These are phyloP conservation scores for Aspergillus saccharolyticus DNA, from an alignment of 495 filamentous ascomycete species.

Conservation along the genomic window DNA sequence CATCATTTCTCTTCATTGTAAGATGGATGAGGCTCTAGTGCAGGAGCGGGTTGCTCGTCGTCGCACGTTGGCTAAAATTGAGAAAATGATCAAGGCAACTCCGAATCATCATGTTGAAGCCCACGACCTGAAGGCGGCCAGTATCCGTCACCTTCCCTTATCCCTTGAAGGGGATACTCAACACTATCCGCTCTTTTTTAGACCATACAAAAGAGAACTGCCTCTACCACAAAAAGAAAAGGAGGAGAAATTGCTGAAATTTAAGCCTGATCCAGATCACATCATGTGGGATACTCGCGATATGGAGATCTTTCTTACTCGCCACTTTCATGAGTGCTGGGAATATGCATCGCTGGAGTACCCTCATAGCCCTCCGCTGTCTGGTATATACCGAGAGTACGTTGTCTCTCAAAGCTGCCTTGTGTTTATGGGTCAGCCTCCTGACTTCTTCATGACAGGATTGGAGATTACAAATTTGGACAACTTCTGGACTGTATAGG, in stretches of 20 bases:
- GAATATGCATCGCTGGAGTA: neutral
- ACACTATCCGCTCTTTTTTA: neutral
- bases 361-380: neutral
- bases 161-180: neutral
- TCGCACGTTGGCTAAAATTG: neutral
- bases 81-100: neutral
- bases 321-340: neutral
- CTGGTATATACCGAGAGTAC: neutral
- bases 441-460: neutral
- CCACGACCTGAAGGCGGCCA: neutral
- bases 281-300: slow-evolving; percentile 1
- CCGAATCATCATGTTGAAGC: neutral
- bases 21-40: too few species aligned
- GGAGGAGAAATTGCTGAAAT: neutral
- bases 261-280: neutral
- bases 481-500: neutral
- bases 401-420: neutral
- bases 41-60: too few species aligned
- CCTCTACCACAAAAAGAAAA: slow-evolving; percentile 2
- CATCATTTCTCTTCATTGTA: too few species aligned
- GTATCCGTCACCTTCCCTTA: slow-evolving; percentile 1
- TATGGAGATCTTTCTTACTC: neutral
- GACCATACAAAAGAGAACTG: neutral
- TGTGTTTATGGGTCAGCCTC: neutral
- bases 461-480: slow-evolving; percentile 2